A percentile compares a stretch with the other conserved stretches of the same genome.
These are phyloP conservation scores for Sarocladium kiliense DNA, from an alignment of 2,329 filamentous ascomycete species.

Conservation along the genomic window DNA sequence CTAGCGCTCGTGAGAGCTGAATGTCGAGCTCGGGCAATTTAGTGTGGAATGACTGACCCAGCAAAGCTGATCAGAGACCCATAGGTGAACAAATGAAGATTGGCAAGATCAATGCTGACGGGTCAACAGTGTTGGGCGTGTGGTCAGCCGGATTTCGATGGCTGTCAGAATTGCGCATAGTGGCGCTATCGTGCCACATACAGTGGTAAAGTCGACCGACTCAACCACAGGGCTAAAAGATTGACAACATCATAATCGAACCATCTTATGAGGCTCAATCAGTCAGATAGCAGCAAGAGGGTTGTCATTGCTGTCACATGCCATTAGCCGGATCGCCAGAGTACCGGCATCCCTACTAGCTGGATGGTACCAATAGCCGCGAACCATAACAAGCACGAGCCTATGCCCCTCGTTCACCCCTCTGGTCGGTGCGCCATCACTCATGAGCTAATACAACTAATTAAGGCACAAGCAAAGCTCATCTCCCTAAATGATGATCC, in stretches of 20 bases:
- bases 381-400: neutral
- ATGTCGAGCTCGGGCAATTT: conserved; percentile 3
- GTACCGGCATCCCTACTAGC: neutral
- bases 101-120: too few relatives aligned
- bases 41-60: neutral
- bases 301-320: neutral
- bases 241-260: too few relatives aligned
- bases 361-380: neutral
- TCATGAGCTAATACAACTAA: neutral
- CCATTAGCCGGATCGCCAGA: neutral
- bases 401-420: neutral
- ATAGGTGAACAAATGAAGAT: neutral
- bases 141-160: too few relatives aligned
- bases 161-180: too few relatives aligned
- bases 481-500: neutral
- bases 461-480: neutral
- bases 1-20: conserved; percentile 1
- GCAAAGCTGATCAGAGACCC: neutral
- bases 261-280: too few relatives aligned
- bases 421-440: neutral
- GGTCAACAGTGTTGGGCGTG: too few relatives aligned
- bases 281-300: neutral
- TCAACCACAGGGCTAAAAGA: too few relatives aligned
- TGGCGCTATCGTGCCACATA: too few relatives aligned
- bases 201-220: too few relatives aligned